Evolutionary conservation across 2,329 filamentous ascomycete species (phyloP), one percentile per base, ranked within the genome.

Genomic region (Trichoderma koningii): DNA sequence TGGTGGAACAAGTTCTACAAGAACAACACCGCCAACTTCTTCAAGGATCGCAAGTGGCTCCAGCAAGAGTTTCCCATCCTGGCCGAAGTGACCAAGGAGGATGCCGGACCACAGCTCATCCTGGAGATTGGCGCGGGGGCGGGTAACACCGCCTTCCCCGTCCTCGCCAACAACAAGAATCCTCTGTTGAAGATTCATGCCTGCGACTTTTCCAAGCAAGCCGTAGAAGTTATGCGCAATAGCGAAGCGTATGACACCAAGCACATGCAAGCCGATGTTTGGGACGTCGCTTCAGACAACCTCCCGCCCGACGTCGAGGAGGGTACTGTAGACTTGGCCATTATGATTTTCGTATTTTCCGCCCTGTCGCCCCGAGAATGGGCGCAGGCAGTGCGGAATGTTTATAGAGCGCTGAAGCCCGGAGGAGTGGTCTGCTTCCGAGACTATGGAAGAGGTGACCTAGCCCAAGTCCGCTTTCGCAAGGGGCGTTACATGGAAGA

Each of bases 1-100:
- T 98, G 93, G 92, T 99, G 95, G 95, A 95, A 99, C 73, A 81
- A 90, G 63, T 99, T 99, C 79, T 99, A 99, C 82, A 93, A 95
- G 79, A 97, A 98, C 80, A 98, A 99, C 78, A 91, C 91, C 21
- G 86, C 89, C 72, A 98, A 98, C 74, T 99, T 99, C 79, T 99
- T 99, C 87, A 99, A 99, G 79, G 91, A 99, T 75, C 87, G 95
- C 69, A 98, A 98, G 76, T 99, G 95, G 95, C 81, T 99, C 38
- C 89, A 90, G 69, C 94, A 98, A 76, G 95, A 99, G 76, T 99
- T 99, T 69, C 95, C 95, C 0, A 81, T 98, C 4, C 81, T 99
- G n/a, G 86, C 84, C 26, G 85, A 91, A 65, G 84, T 97, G 57
- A 94, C 90, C 14, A 80, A 83, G 65, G 84, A 87, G 68, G 87